These are phyloP conservation scores for Hyaloscypha bicolor DNA, from an alignment of 495 filamentous ascomycete species.

Conservation along the genomic window DNA sequence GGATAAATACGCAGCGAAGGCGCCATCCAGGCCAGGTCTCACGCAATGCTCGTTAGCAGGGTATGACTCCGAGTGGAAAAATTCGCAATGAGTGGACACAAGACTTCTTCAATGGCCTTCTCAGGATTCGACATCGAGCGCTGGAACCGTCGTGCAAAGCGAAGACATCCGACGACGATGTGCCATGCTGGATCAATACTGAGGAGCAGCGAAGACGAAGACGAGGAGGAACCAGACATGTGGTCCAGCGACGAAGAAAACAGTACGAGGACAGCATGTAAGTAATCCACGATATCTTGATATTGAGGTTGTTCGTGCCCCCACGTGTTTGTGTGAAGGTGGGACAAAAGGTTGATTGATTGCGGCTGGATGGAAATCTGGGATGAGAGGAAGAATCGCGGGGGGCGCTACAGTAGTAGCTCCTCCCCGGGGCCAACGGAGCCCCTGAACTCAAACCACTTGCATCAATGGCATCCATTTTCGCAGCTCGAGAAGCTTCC, in stretches of 20 bases:
- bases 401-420: background rate
- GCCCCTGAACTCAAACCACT: background rate
- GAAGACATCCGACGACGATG: background rate
- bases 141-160: background rate
- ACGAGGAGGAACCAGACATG: background rate
- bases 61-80: background rate
- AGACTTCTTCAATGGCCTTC: background rate
- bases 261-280: background rate
- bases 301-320: background rate
- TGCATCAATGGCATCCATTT: constrained; percentile 31
- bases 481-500: constrained; percentile 19
- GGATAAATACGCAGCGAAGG: background rate
- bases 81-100: background rate
- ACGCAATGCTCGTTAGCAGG: background rate
- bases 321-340: background rate
- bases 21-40: background rate
- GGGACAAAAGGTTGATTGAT: background rate
- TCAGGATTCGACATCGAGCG: background rate
- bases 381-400: background rate
- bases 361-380: background rate
- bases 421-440: background rate
- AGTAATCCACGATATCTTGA: background rate
- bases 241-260: constrained; percentile 7
- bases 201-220: constrained; percentile 1
- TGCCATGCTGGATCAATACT: background rate